phyloP scores from a whole-genome alignment of 2,329 filamentous ascomycete species.

The Ceratocystiopsis sp. region DNA sequence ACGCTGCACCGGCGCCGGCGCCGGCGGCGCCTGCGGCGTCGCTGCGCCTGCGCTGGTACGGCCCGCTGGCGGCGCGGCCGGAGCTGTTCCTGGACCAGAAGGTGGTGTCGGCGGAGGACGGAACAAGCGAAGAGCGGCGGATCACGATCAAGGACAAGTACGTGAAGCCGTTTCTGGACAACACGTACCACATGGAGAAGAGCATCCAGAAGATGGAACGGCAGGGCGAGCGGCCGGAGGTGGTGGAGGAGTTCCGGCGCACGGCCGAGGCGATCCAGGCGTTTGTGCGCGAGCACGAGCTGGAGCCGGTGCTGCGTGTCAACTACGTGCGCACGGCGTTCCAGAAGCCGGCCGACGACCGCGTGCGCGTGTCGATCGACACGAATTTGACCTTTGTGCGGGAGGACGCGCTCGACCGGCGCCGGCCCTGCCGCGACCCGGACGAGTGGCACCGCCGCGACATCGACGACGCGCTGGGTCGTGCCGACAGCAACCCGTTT shows the following conservation, averaged over 20 bases:
- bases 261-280: conserved; percentile 62
- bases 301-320: conserved; percentile 74
- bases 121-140: conserved; percentile 60
- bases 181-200: conserved; percentile 86
- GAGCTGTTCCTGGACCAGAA: conserved; percentile 85
- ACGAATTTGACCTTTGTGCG: conserved; percentile 80
- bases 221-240: conserved; percentile 47
- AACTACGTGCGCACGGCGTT: conserved; percentile 93
- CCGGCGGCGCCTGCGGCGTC: conserved; percentile 49
- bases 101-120: conserved; percentile 51
- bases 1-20: conserved; percentile 19
- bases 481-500: conserved; percentile 75
- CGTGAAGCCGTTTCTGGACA: conserved; percentile 69
- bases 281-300: conserved; percentile 58
- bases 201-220: conserved; percentile 72
- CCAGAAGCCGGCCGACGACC: conserved; percentile 84
- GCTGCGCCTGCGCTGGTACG: conserved; percentile 80
- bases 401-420: conserved; percentile 57
- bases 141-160: conserved; percentile 92
- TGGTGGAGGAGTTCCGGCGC: conserved; percentile 51
- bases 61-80: conserved; percentile 59
- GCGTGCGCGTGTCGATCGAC: conserved; percentile 82
- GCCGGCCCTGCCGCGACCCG: conserved; percentile 77
- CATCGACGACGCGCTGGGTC: conserved; percentile 47
- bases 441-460: conserved; percentile 82